These are phyloP conservation scores for Cyclotella baltica DNA, from an alignment of 108 stramenopile species.

Conservation along the genomic window DNA sequence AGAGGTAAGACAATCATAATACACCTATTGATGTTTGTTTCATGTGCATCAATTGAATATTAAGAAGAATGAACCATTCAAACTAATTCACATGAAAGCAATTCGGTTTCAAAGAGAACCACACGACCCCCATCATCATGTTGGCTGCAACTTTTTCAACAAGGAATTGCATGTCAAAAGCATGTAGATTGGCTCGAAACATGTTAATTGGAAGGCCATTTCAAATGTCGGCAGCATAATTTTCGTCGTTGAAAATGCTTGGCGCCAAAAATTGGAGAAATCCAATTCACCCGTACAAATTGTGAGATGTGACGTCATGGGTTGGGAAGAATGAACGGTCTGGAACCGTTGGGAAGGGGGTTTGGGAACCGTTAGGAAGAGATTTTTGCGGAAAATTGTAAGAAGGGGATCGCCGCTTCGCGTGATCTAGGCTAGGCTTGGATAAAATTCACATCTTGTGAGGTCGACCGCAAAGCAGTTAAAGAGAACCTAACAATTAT, in stretches of 20 bases:
- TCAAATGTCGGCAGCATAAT: neutral
- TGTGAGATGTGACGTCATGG: neutral
- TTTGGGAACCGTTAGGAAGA: too few relatives aligned
- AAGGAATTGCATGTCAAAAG: too few relatives aligned
- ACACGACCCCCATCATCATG: neutral
- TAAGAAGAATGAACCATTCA: neutral
- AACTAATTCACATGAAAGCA: neutral
- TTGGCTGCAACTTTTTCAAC: neutral
- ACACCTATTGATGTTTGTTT: neutral
- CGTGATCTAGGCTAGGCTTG: neutral
- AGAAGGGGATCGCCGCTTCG: neutral
- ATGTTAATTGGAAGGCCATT: too few relatives aligned
- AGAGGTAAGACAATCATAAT: neutral
- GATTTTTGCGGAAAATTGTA: too few relatives aligned
- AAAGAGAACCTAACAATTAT: too few relatives aligned
- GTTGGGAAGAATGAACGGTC: too few relatives aligned
- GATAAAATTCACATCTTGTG: neutral
- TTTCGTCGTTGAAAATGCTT: neutral
- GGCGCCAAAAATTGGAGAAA: too few relatives aligned
- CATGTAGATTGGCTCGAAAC: too few relatives aligned
- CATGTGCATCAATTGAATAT: constrained; percentile 6
- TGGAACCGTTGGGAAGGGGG: too few relatives aligned
- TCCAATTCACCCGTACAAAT: neutral
- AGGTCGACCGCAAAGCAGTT: too few relatives aligned
- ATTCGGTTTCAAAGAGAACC: neutral